Evolutionary conservation across 768 basidiomycete species (phyloP).

Genomic region (Kwoniella heveanensis): DNA sequence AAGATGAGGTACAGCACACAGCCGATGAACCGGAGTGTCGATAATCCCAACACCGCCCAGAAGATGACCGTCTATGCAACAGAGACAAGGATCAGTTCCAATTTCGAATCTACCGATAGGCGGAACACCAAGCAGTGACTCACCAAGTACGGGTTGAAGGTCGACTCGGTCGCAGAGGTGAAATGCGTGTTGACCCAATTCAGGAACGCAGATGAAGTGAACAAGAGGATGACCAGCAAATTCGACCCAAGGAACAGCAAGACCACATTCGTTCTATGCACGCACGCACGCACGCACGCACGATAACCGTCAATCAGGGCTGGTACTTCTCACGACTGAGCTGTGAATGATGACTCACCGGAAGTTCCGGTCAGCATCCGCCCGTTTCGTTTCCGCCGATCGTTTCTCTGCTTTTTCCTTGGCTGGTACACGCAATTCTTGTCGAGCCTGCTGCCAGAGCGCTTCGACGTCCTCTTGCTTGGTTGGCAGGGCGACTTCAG

Average conservation of each 20-base stretch:
- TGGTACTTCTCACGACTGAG: no score
- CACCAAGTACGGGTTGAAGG: conserved; percentile 79
- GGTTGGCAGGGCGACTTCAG: conserved; percentile 79
- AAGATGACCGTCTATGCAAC: conserved; percentile 70
- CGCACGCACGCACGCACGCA: neutral
- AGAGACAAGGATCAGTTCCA: no score
- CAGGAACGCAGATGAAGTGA: conserved; percentile 68
- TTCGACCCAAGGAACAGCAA: conserved; percentile 65
- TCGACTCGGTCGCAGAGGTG: conserved; percentile 59
- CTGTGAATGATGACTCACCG: no score
- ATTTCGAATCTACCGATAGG: no score
- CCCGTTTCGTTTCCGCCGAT: conserved; percentile 83
- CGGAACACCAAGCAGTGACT: conserved; percentile 19
- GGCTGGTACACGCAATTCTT: conserved; percentile 68
- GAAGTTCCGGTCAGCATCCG: conserved; percentile 61
- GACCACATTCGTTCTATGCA: conserved; percentile 47
- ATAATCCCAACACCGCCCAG: conserved; percentile 71
- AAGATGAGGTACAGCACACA: conserved; percentile 77
- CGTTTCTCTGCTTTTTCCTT: conserved; percentile 78
- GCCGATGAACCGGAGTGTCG: conserved; percentile 76
- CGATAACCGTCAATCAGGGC: no score
- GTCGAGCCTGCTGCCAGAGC: conserved; percentile 76
- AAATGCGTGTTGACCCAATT: conserved; percentile 70
- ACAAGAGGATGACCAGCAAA: conserved; percentile 64
- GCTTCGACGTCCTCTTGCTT: conserved; percentile 83